Evolutionary conservation across 495 filamentous ascomycete genomes (phyloP).

Genomic region (Articulospora tetracladia): DNA sequence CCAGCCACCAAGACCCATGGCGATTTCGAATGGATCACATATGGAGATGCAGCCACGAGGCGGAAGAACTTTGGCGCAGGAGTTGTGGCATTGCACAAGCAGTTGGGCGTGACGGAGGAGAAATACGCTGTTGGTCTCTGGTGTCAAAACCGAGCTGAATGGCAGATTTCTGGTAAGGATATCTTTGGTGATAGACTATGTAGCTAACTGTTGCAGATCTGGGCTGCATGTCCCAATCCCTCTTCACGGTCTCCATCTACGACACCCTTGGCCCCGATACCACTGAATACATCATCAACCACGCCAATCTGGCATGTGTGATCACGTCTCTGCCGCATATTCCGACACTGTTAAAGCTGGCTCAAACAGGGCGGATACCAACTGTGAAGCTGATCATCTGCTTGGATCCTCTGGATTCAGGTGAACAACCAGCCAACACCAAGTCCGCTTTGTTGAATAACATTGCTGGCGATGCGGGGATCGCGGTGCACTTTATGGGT

Average conservation of each 20-base stretch:
- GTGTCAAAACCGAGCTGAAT: slow-evolving; percentile 95
- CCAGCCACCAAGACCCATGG: slow-evolving; percentile 70
- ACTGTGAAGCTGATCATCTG: slow-evolving; percentile 84
- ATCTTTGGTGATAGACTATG: too few species aligned
- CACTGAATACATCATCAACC: slow-evolving; percentile 94
- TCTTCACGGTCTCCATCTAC: slow-evolving; percentile 92
- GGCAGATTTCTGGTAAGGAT: slow-evolving; percentile 84
- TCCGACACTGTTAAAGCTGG: slow-evolving; percentile 80
- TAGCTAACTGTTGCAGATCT: slow-evolving; percentile 56
- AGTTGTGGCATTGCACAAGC: slow-evolving; percentile 75
- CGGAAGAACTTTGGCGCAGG: slow-evolving; percentile 85
- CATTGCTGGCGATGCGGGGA: slow-evolving; percentile 65
- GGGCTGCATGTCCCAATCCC: slow-evolving; percentile 80
- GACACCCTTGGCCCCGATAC: slow-evolving; percentile 89
- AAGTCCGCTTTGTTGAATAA: slow-evolving; percentile 74
- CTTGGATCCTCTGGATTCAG: slow-evolving; percentile 79
- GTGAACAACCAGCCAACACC: slow-evolving; percentile 72
- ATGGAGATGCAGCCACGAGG: slow-evolving; percentile 72
- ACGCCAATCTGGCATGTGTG: slow-evolving; percentile 71
- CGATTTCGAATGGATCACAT: slow-evolving; percentile 79
- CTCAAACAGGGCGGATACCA: slow-evolving; percentile 58
- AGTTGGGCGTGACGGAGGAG: slow-evolving; percentile 55
- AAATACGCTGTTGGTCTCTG: slow-evolving; percentile 89
- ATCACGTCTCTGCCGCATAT: slow-evolving; percentile 82
- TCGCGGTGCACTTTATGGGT: slow-evolving; percentile 72